Evolutionary conservation across 2,329 filamentous ascomycete genomes (phyloP).

Genomic region (Ophiostoma sp.): DNA sequence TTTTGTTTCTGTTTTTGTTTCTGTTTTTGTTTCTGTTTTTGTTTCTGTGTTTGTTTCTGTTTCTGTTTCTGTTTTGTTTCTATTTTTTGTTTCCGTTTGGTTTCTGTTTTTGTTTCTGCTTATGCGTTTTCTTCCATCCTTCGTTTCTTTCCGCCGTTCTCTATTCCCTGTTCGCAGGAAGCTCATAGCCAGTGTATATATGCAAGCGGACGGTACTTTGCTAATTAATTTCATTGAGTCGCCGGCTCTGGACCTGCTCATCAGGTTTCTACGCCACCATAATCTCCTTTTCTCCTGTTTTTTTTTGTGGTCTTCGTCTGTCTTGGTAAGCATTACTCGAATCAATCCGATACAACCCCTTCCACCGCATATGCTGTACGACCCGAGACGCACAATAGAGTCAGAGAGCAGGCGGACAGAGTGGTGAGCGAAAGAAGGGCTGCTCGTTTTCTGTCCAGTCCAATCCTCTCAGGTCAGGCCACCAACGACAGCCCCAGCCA

Average conservation of each 20-base stretch:
- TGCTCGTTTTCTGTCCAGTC: neutral
- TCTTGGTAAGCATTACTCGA: neutral
- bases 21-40: neutral
- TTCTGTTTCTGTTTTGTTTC: neutral
- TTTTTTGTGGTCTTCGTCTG: neutral
- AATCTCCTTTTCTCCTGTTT: neutral
- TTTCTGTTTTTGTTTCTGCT: neutral
- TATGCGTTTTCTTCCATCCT: neutral
- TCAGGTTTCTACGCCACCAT: neutral
- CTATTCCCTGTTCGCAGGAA: neutral
- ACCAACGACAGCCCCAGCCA: no score
- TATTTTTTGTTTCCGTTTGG: neutral
- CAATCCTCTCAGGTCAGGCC: neutral
- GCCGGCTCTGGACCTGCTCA: no score
- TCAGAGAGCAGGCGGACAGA: neutral
- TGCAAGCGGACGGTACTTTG: neutral
- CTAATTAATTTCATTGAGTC: neutral
- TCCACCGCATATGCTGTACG: constrained; percentile 6
- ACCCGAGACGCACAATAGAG: neutral
- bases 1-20: constrained; percentile 10
- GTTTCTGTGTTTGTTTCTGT: neutral
- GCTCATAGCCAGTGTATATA: neutral
- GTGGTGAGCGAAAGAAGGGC: no score
- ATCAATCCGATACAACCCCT: neutral
- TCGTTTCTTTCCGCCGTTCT: neutral